Percentiles rank a stretch among this genome's conserved stretches.
These are phyloP conservation scores for Rhododendron williamsianum DNA, from an alignment of 148 eudicot species.

Conservation along the genomic window DNA sequence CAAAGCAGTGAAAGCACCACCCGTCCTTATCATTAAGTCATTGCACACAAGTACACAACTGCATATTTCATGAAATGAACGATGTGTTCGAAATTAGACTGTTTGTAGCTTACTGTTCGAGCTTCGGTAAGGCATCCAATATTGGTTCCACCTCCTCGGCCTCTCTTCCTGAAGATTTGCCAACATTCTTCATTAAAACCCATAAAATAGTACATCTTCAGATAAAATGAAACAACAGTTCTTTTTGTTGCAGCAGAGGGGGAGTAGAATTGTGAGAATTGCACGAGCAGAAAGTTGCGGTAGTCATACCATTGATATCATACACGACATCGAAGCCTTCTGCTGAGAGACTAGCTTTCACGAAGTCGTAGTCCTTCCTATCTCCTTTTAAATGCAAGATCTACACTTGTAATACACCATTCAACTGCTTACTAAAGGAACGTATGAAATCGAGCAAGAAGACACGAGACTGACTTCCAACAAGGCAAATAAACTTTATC, in stretches of 20 bases:
- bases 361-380: conserved; percentile 78
- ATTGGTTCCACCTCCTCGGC: conserved; percentile 94
- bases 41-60: background rate
- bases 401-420: conserved; percentile 24
- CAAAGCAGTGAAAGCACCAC: too few species aligned
- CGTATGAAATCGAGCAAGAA: background rate
- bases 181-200: background rate
- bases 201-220: background rate
- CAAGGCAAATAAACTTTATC: background rate
- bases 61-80: background rate
- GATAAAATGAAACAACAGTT: background rate
- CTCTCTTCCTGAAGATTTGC: conserved; percentile 65
- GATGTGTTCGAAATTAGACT: background rate
- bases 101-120: conserved; percentile 75
- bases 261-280: background rate
- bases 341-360: conserved; percentile 71
- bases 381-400: conserved; percentile 96
- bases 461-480: background rate
- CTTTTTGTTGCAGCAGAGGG: background rate
- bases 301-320: conserved; percentile 73
- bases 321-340: conserved; percentile 92
- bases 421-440: background rate
- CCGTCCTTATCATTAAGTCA: background rate
- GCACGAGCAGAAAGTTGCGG: background rate
- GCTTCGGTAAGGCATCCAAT: conserved; percentile 85